phyloP scores from a whole-genome alignment of 192 early-diverging fungal genomes.

The Coemansia sp. region DNA sequence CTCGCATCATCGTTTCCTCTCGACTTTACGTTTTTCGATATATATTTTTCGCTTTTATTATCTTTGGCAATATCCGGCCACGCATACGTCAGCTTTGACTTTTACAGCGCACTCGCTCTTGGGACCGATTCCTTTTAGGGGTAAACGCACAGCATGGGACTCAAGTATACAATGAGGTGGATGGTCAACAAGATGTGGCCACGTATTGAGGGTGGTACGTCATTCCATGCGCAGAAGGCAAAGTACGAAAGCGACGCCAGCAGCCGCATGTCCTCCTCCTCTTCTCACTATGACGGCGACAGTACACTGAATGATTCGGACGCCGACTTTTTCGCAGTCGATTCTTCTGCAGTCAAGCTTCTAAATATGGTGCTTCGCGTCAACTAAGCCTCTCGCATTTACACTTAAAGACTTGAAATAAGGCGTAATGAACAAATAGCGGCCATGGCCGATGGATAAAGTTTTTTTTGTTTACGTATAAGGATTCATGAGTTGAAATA shows the following conservation, averaged over 20 bases:
- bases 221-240: constrained; percentile 44
- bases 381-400: constrained; percentile 22
- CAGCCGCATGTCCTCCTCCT: constrained; percentile 42
- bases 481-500: not conserved
- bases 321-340: constrained; percentile 46
- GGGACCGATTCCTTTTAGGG: not conserved
- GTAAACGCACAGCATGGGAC: constrained; percentile 25
- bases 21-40: not conserved
- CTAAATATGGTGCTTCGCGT: constrained; percentile 57
- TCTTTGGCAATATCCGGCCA: not conserved
- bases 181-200: constrained; percentile 60
- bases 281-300: constrained; percentile 38
- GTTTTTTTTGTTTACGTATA: not conserved
- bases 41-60: not conserved
- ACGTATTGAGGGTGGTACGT: constrained; percentile 44
- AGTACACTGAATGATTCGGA: constrained; percentile 42
- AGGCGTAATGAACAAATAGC: not conserved
- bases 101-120: not conserved
- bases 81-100: not conserved
- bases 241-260: constrained; percentile 31
- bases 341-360: constrained; percentile 45
- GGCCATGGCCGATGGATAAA: not conserved
- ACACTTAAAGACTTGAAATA: not conserved
- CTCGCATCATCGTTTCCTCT: constrained; percentile 4
- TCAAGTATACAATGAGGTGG: constrained; percentile 59